Evolutionary conservation across 169 alveolate species (phyloP), one percentile per base, ranked within the genome.

Genomic region (Toxoplasma gondii): DNA sequence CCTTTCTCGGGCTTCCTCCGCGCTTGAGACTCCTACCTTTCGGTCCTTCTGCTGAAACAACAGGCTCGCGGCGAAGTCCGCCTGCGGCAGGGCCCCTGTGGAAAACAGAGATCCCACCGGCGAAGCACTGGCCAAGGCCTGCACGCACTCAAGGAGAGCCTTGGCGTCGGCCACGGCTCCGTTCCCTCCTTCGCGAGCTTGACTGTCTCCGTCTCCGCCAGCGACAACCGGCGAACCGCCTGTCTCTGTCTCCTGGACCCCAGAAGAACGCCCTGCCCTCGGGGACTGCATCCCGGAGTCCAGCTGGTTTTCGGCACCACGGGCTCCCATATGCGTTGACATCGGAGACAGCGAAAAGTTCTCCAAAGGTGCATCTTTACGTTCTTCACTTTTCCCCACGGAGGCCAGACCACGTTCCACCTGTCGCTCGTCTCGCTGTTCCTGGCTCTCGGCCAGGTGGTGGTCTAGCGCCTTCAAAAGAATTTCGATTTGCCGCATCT

Each of bases 381-480:
- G 29, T 27, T 31, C n/a, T 64, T 16, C 74, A 31, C 29, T 31
- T 4, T 19, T 64, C 34, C 74, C 12, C 58, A n/a, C n/a, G n/a
- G 22, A 12, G 4, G 22, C 58, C 58, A 12, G 22, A 7, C 58
- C 58, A 12, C 58, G 22, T 49, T 49, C 58, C 74, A 22, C 29
- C 74, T 64, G 7, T 19, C n/a, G 4, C 74, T 27, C 34, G n/a
- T 64, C 74, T 10, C n/a, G 4, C 31, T 64, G 9, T 31, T 10
- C 34, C 29, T 64, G 74, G 45, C 27, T 16, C 39, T n/a, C 44
- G 29, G 86, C 86, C 22, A 78, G 86, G 86, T 78, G 86, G 29
- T 78, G 49, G n/a, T 78, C 45, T 1, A 78, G 86, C 22, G 86
- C 86, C 39, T 78, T 17, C 86, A 78, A 45, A 31, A 78, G 86